These are phyloP conservation scores for Syncephalastrum sp. DNA, from an alignment of 371 early-diverging fungal genomes.

Conservation along the genomic window DNA sequence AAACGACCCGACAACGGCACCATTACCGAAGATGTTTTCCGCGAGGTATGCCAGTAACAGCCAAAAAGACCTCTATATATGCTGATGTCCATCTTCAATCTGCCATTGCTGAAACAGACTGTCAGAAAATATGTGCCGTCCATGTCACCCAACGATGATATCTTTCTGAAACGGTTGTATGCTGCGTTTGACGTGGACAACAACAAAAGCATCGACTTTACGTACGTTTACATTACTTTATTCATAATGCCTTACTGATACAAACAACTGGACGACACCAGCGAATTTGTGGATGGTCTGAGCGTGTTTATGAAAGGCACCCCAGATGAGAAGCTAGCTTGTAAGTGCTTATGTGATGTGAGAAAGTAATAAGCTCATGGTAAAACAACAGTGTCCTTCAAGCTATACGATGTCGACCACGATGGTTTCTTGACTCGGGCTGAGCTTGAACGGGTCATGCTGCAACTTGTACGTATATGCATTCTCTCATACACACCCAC, in stretches of 20 bases:
- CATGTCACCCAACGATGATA: constrained; percentile 65
- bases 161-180: constrained; percentile 77
- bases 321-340: constrained; percentile 74
- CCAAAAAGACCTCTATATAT: not conserved
- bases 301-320: constrained; percentile 80
- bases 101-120: constrained; percentile 18
- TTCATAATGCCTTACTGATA: not conserved
- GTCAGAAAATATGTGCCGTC: constrained; percentile 43
- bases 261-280: constrained; percentile 4
- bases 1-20: constrained; percentile 43
- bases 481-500: not conserved
- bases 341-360: constrained; percentile 41
- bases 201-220: constrained; percentile 67
- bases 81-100: not conserved
- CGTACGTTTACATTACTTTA: constrained; percentile 18
- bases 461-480: constrained; percentile 61
- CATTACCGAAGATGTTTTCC: constrained; percentile 74
- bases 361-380: not conserved
- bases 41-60: constrained; percentile 47
- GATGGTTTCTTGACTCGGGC: constrained; percentile 75
- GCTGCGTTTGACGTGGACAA: constrained; percentile 79
- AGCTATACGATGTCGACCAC: constrained; percentile 79
- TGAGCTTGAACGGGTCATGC: constrained; percentile 73
- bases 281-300: constrained; percentile 78
- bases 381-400: constrained; percentile 69